Percentiles rank a stretch among this genome's conserved stretches.
Conservation (phyloP, 78 protist species). For the Corallochytrium limacisporum region DNA sequence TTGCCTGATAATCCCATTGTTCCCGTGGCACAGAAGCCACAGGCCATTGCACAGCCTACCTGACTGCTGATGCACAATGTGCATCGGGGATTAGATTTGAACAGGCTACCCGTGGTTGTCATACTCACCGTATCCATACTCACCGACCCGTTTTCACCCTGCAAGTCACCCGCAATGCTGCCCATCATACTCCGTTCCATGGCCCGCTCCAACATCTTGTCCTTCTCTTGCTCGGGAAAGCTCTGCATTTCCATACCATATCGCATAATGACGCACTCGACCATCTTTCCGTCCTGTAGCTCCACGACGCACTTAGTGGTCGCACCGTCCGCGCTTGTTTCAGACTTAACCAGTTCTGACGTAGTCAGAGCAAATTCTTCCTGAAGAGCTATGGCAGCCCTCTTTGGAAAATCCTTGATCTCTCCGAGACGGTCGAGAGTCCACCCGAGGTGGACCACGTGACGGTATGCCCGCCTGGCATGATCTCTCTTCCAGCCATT, state of each 20-base stretch:
- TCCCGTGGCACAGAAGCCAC: constrained; percentile 55
- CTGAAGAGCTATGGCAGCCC: too few relatives aligned
- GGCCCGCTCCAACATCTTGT: neutral
- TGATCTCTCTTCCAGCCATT: too few relatives aligned
- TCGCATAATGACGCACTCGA: constrained; percentile 12
- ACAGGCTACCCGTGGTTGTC: neutral
- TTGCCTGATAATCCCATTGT: constrained; percentile 25
- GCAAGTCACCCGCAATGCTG: neutral
- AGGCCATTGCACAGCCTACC: constrained; percentile 49
- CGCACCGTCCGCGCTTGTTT: constrained; percentile 1
- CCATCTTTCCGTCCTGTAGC: constrained; percentile 11
- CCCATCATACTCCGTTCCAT: neutral
- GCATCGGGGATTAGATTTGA: neutral
- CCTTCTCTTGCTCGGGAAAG: neutral
- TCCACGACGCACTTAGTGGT: constrained; percentile 7
- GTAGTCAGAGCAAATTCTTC: too few relatives aligned
- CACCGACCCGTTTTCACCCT: neutral
- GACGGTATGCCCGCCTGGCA: too few relatives aligned
- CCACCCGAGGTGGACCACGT: too few relatives aligned
- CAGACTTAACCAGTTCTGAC: too few relatives aligned
- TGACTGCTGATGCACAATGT: constrained; percentile 47
- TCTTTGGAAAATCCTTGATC: too few relatives aligned
- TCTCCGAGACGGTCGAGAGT: too few relatives aligned
- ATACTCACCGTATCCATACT: neutral
- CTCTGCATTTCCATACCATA: neutral